phyloP scores from a whole-genome alignment of 2,329 filamentous ascomycete species.

The Scedosporium apiospermum region DNA sequence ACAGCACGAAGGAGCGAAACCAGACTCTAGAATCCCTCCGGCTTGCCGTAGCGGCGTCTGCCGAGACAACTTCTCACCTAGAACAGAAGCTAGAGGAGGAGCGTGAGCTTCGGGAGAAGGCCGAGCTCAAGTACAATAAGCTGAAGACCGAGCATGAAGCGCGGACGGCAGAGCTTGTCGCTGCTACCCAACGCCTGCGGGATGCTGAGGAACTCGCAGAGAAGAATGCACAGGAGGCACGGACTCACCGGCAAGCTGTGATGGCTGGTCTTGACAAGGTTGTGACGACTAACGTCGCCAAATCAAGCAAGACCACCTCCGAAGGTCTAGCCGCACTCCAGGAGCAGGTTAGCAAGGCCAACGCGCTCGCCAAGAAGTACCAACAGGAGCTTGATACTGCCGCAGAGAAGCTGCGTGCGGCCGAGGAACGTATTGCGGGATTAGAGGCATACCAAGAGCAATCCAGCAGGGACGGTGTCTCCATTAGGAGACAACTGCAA shows the following conservation, averaged over 20 bases:
- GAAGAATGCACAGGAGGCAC: conserved; percentile 78
- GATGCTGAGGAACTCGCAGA: conserved; percentile 85
- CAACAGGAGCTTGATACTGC: conserved; percentile 80
- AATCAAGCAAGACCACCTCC: conserved; percentile 38
- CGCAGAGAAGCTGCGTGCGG: conserved; percentile 79
- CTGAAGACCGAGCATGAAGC: conserved; percentile 78
- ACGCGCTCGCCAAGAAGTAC: conserved; percentile 74
- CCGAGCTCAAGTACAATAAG: conserved; percentile 67
- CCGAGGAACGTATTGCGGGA: conserved; percentile 93
- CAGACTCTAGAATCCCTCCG: conserved; percentile 66
- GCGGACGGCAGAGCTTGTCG: conserved; percentile 66
- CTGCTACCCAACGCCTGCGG: conserved; percentile 60
- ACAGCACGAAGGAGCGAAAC: conserved; percentile 59
- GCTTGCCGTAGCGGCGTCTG: conserved; percentile 68
- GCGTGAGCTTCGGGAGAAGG: conserved; percentile 59
- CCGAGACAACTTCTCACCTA: conserved; percentile 64
- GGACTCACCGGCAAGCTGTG: conserved; percentile 74
- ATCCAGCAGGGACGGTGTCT: conserved; percentile 83
- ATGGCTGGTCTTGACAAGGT: conserved; percentile 74
- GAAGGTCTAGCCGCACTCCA: conserved; percentile 68
- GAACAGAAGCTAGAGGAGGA: conserved; percentile 82
- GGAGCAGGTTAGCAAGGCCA: conserved; percentile 69
- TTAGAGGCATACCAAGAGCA: conserved; percentile 97
- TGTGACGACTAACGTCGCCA: conserved; percentile 40
- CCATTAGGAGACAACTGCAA: conserved; percentile 84